Evolutionary conservation across 2,329 filamentous ascomycete genomes (phyloP).

Genomic region (Hypoxylon sp.): DNA sequence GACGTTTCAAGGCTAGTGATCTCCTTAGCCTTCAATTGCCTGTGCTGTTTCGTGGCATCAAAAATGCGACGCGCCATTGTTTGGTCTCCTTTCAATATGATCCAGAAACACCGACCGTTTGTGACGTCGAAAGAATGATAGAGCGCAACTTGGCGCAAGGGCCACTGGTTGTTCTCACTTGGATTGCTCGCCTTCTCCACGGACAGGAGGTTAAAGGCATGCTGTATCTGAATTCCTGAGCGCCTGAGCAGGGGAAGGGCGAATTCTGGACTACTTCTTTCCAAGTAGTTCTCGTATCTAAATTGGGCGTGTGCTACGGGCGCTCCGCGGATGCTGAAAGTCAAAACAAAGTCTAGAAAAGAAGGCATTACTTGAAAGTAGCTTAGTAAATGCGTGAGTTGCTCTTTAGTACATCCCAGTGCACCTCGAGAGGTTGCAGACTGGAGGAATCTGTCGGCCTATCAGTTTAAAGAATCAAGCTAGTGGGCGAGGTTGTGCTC

Average conservation of each 20-base stretch:
- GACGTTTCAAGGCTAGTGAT: slow-evolving; percentile 34
- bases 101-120: slow-evolving; percentile 39
- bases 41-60: slow-evolving; percentile 14
- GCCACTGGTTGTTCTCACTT: slow-evolving; percentile 37
- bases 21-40: slow-evolving; percentile 20
- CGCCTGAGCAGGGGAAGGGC: slow-evolving; percentile 17
- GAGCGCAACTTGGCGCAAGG: slow-evolving; percentile 41
- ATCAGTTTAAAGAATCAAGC: too few species aligned
- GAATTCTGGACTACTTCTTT: slow-evolving; percentile 18
- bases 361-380: slow-evolving; percentile 49
- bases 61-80: slow-evolving; percentile 38
- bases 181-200: slow-evolving; percentile 31
- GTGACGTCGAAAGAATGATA: slow-evolving; percentile 46
- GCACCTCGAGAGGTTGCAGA: slow-evolving; percentile 34
- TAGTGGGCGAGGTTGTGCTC: too few species aligned
- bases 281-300: slow-evolving; percentile 40
- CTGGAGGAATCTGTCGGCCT: slow-evolving; percentile 20
- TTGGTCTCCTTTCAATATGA: slow-evolving; percentile 46
- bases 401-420: slow-evolving; percentile 44
- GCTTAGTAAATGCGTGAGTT: slow-evolving; percentile 40
- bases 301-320: slow-evolving; percentile 37
- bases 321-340: slow-evolving; percentile 31
- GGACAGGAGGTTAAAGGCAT: slow-evolving; percentile 44
- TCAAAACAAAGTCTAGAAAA: slow-evolving; percentile 45
- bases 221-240: slow-evolving; percentile 43